phyloP scores from a whole-genome alignment of 139 green algal genomes.

The Chara braunii region DNA sequence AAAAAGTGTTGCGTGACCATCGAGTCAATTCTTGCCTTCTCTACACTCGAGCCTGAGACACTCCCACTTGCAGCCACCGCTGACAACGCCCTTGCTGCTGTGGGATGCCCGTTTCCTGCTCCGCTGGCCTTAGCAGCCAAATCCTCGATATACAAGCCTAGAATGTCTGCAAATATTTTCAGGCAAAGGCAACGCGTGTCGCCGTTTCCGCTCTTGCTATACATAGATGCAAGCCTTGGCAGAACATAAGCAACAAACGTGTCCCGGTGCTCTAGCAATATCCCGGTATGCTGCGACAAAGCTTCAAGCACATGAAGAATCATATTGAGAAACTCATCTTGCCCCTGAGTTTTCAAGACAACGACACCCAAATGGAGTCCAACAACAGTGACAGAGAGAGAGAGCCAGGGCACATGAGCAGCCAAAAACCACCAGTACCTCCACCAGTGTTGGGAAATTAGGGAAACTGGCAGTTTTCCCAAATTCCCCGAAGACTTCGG shows the following conservation, averaged over 20 bases:
- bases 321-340: slow-evolving; percentile 53
- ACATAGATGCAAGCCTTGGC: slow-evolving; percentile 59
- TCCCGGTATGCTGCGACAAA: slow-evolving; percentile 51
- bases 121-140: not conserved
- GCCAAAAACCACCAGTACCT: no score
- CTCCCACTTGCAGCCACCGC: no score
- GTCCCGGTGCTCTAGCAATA: slow-evolving; percentile 52
- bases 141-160: slow-evolving; percentile 38
- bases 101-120: no score
- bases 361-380: no score
- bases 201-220: slow-evolving; percentile 30
- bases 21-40: slow-evolving; percentile 48
- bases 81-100: no score
- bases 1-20: slow-evolving; percentile 58
- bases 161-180: slow-evolving; percentile 70
- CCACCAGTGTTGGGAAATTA: no score
- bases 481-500: no score
- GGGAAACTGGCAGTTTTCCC: no score
- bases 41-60: no score
- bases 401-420: not conserved
- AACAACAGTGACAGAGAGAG: not conserved
- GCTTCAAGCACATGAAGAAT: slow-evolving; percentile 67
- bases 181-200: slow-evolving; percentile 78
- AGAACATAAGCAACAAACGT: slow-evolving; percentile 54
- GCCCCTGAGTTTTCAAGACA: slow-evolving; percentile 11